Evolutionary conservation across 352 stramenopile species (phyloP), one percentile per base, ranked within the genome.

Genomic region (Phytophthora melonis): DNA sequence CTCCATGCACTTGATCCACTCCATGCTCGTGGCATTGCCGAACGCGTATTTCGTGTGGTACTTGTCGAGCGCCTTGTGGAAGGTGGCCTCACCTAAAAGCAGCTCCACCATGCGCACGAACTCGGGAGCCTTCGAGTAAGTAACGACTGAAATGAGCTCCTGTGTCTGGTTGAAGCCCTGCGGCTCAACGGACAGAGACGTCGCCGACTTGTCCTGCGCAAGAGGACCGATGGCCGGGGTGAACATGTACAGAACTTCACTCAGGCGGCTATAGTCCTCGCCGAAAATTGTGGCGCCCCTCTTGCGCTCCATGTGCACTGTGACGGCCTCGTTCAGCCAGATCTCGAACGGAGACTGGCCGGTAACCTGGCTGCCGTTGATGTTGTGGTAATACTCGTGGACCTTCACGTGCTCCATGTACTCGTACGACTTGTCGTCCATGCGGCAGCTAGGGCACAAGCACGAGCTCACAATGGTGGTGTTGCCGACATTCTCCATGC

Each of bases 361-460:
- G n/a, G 87, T 93, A 27, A 93, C 87, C 61, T 93, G 83, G 55
- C 80, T 90, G 41, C 87, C 87, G 67, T 93, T 93, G 63, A 93
- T 93, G 63, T 93, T 93, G 78, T 93, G 87, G 78, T 93, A 93
- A 77, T 92, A 93, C 58, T 93, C 87, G 80, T 93, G 87, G 18
- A 92, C 84, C 70, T 93, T 93, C 50, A 93, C 87, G 66, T 89
- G 83, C 72, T 93, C 87, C 85, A 92, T 92, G 81, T 93, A 93
- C 70, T 91, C 84, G 68, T 93, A 93, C 66, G 80, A 87, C 55
- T 77, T 79, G 72, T 93, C 87, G 52, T 90, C 84, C 84, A 93
- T 92, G 66, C 85, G 84, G 71, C 83, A 91, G 59, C 83, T 92
- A 5, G 87, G 87, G 60, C 83, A 91, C 62, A 93, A 58, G 41